These are phyloP conservation scores for Croton laevigatus DNA, from an alignment of 441 rosid genomes.

Conservation along the genomic window DNA sequence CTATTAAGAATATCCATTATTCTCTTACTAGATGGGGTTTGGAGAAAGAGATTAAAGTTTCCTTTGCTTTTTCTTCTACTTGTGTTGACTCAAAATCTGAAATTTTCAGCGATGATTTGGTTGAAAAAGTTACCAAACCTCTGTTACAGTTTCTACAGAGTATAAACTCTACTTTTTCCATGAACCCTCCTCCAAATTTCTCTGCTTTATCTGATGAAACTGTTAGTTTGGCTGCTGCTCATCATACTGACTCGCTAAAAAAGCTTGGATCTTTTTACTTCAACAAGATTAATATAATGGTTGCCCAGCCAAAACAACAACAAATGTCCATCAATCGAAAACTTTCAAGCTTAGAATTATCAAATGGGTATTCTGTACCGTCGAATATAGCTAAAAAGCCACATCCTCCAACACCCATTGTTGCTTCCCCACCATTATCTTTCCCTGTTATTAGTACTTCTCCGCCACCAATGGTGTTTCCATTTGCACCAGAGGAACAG, in stretches of 20 bases:
- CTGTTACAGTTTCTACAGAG: slow-evolving; percentile 39
- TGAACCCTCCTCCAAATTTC: slow-evolving; percentile 36
- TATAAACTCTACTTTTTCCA: slow-evolving; percentile 57
- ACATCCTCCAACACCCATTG: slow-evolving; percentile 26
- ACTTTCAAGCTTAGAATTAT: slow-evolving; percentile 37
- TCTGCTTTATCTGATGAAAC: slow-evolving; percentile 31
- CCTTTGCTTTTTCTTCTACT: slow-evolving; percentile 43
- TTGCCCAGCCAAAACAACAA: slow-evolving; percentile 22
- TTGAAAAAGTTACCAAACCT: slow-evolving; percentile 33
- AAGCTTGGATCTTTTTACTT: slow-evolving; percentile 42
- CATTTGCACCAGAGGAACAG: slow-evolving; percentile 31
- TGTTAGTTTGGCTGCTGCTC: slow-evolving; percentile 28
- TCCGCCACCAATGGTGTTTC: slow-evolving; percentile 23
- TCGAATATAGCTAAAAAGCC: slow-evolving; percentile 41
- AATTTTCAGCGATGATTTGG: slow-evolving; percentile 14
- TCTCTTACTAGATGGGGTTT: slow-evolving; percentile 77
- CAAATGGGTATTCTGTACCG: slow-evolving; percentile 50
- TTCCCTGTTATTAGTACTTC: slow-evolving; percentile 7
- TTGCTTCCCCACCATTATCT: slow-evolving; percentile 28
- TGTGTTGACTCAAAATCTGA: slow-evolving; percentile 35
- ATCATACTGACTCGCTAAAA: slow-evolving; percentile 30
- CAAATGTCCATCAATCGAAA: slow-evolving; percentile 34
- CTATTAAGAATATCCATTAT: slow-evolving; percentile 52
- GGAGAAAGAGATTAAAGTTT: slow-evolving; percentile 54
- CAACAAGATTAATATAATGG: slow-evolving; percentile 43